Percentiles rank a stretch among this genome's conserved stretches.
These are phyloP conservation scores for Draba incana DNA, from an alignment of 345 rosid genomes.

Conservation along the genomic window DNA sequence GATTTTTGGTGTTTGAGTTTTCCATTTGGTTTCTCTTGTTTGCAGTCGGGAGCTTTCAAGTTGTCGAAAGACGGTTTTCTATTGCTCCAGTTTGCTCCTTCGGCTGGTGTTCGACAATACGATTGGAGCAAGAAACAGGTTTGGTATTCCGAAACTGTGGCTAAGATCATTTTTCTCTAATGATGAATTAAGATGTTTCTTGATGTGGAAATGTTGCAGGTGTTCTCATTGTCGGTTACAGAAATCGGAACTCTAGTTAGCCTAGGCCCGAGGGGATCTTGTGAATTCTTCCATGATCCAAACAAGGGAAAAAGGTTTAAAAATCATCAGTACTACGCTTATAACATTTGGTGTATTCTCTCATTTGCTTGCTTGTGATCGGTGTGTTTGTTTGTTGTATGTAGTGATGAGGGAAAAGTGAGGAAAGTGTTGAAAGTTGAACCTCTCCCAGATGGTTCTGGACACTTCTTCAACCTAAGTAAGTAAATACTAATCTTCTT, in stretches of 20 bases:
- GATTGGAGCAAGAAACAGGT: conserved; percentile 98
- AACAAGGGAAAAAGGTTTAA: conserved; percentile 77
- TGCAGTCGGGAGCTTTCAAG: conserved; percentile 88
- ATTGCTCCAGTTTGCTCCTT: conserved; percentile 87
- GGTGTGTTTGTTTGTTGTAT: conserved; percentile 36
- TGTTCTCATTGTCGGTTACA: conserved; percentile 83
- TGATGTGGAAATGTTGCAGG: conserved; percentile 47
- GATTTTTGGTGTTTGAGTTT: not conserved
- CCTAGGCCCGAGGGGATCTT: conserved; percentile 72
- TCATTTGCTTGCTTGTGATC: not conserved
- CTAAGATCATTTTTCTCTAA: not conserved
- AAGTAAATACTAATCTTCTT: conserved; percentile 41
- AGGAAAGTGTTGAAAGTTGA: conserved; percentile 94
- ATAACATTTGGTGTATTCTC: not conserved
- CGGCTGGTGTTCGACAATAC: conserved; percentile 71
- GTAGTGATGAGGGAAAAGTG: conserved; percentile 86
- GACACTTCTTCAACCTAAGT: conserved; percentile 94
- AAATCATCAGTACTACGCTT: not conserved
- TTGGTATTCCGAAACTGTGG: not conserved
- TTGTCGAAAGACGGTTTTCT: conserved; percentile 70
- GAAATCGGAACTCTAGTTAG: conserved; percentile 74
- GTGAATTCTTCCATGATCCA: conserved; percentile 93
- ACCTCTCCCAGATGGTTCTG: conserved; percentile 93
- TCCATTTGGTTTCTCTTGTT: not conserved
- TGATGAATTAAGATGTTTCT: not conserved